Evolutionary conservation across 495 filamentous ascomycete species (phyloP).

Genomic region (Astrothelium subdiscretum): DNA sequence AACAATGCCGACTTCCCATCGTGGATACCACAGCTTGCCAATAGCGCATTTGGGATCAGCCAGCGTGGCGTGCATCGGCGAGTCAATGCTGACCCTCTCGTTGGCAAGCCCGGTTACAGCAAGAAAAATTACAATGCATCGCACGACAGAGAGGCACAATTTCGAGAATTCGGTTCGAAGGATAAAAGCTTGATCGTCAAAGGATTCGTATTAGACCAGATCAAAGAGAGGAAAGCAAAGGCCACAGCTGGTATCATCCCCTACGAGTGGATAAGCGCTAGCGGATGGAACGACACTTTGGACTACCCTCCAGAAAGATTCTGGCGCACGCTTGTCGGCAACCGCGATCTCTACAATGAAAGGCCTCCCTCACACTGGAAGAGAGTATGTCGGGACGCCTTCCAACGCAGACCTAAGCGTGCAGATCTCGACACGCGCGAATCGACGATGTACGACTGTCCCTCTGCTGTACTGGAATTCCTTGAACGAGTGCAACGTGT

Average conservation of each 20-base stretch:
- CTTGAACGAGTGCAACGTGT: conserved; percentile 8
- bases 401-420: conserved; percentile 5
- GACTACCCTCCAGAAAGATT: conserved; percentile 8
- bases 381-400: neutral
- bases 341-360: conserved; percentile 3
- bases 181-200: conserved; percentile 3
- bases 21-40: conserved; percentile 9
- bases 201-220: conserved; percentile 5
- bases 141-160: neutral
- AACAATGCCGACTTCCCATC: neutral
- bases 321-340: conserved; percentile 9
- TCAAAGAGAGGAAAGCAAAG: conserved; percentile 1
- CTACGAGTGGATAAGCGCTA: conserved; percentile 2
- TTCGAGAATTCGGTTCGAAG: neutral
- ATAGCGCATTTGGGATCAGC: conserved; percentile 4
- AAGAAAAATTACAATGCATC: conserved; percentile 4
- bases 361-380: conserved; percentile 1
- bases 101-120: conserved; percentile 5
- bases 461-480: conserved; percentile 5
- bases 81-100: conserved; percentile 9
- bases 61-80: neutral
- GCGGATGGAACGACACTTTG: neutral
- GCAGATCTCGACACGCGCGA: conserved; percentile 27
- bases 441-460: conserved; percentile 20
- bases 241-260: conserved; percentile 9